Evolutionary conservation across 2,329 filamentous ascomycete genomes (phyloP), one percentile per base, ranked within the genome.

Genomic region (Teratosphaeria viscida): DNA sequence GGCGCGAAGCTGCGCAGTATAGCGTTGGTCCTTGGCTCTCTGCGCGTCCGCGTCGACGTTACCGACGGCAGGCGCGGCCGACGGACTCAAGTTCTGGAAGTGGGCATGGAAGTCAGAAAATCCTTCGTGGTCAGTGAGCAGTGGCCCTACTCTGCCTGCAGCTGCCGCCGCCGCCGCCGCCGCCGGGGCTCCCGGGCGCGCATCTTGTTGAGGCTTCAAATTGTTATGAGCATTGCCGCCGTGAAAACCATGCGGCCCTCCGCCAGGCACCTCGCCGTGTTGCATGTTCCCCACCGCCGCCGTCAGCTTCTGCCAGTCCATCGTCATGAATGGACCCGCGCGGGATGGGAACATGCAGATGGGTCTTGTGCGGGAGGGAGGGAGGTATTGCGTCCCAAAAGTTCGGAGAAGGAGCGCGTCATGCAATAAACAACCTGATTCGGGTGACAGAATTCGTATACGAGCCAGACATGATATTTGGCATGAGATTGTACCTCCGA

Each of bases 1-100:
- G 32, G 65, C 67, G 10, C 67, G 61, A 39, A 76, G 72, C 59
- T 77, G 74, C 23, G 69, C 64, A 10, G 64, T 61, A 47, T 62
- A 60, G 27, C 55, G 59, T 58, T 70, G 66, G 54, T 70, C 68
- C 59, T 67, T 64, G 14, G 61, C 61, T 54, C 64, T 67, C 53
- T 63, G 55, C 34, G 60, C 63, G 1, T 54, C 53, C 37, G 26
- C 54, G 53, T 57, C 54, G 16, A 16, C 49, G 27, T 54, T n/a
- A 27, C n/a, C n/a, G 23, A 54, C 53, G 16, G 53, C 27, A 34
- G 53, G 53, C 53, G 16, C 53, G 53, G 34, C 53, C 14, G 53
- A 54, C 26, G 23, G n/a, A 8, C 53, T 54, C 53, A 37, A 54
- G 23, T 54, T 32, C 53, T 54, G 53, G 34, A 32, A 37, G 53